phyloP scores from a whole-genome alignment of 495 filamentous ascomycete species.

The Lindgomyces ingoldianus region DNA sequence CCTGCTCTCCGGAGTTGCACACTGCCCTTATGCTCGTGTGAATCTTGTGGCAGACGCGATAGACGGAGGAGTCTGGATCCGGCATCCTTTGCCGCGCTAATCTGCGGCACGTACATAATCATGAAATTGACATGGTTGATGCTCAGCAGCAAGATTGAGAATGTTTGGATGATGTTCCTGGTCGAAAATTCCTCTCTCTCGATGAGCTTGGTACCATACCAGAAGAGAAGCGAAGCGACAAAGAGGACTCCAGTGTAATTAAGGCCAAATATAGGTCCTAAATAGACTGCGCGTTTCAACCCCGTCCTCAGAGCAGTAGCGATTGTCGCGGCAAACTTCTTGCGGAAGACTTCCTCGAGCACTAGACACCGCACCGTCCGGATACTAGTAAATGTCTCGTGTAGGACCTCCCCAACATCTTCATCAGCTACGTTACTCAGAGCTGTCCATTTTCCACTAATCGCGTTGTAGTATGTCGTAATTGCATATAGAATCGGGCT shows the following conservation, averaged over 20 bases:
- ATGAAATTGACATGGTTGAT: constrained; percentile 70
- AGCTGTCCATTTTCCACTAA: constrained; percentile 71
- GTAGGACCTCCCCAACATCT: constrained; percentile 59
- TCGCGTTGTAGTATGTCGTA: constrained; percentile 48
- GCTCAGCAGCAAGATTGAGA: constrained; percentile 82
- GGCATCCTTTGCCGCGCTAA: constrained; percentile 68
- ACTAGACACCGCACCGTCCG: constrained; percentile 77
- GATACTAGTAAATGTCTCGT: constrained; percentile 81
- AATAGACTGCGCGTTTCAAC: constrained; percentile 59
- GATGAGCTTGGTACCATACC: constrained; percentile 71
- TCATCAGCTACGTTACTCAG: constrained; percentile 62
- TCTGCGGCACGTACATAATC: constrained; percentile 75
- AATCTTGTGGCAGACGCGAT: constrained; percentile 58
- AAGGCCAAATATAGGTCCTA: constrained; percentile 74
- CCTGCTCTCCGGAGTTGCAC: constrained; percentile 53
- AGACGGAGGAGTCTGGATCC: constrained; percentile 75
- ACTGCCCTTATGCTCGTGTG: constrained; percentile 62
- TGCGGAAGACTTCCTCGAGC: constrained; percentile 71
- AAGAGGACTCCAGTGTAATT: constrained; percentile 70
- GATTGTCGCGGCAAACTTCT: constrained; percentile 60
- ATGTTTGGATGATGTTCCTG: constrained; percentile 66
- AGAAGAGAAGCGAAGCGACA: constrained; percentile 80
- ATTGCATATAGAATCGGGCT: constrained; percentile 68
- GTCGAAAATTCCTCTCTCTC: constrained; percentile 50
- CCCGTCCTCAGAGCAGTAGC: constrained; percentile 56